Evolutionary conservation across 2,329 filamentous ascomycete genomes (phyloP).

Genomic region (Grosmannia penicillata): DNA sequence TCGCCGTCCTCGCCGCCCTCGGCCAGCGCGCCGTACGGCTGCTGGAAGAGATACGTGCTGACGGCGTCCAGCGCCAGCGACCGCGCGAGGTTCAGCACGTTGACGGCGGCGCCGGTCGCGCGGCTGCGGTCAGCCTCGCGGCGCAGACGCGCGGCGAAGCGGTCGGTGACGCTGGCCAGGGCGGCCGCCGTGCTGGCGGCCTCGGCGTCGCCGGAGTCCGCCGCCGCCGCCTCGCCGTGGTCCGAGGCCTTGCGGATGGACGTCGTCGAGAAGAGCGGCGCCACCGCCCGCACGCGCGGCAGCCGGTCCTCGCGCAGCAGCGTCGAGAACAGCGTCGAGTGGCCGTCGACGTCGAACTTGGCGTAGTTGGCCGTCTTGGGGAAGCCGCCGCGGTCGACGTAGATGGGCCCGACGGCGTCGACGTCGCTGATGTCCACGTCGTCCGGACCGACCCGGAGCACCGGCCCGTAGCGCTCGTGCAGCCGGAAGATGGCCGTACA

Average conservation of each 20-base stretch:
- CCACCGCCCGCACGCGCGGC: not conserved
- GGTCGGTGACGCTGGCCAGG: not conserved
- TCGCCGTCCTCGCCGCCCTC: not conserved
- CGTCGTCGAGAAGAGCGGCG: conserved; percentile 2
- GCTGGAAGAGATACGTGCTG: conserved; percentile 6
- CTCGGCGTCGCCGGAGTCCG: not conserved
- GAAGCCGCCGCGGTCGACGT: conserved; percentile 7
- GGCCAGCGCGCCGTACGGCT: conserved; percentile 3
- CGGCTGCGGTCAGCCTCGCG: conserved; percentile 1
- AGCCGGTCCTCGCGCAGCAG: not conserved
- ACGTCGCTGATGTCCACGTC: conserved; percentile 6
- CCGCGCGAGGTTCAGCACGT: conserved; percentile 3
- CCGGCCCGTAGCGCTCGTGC: conserved; percentile 8
- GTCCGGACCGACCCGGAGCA: conserved; percentile 7
- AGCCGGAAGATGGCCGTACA: conserved; percentile 4
- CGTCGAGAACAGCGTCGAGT: conserved; percentile 7
- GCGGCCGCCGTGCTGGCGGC: no score
- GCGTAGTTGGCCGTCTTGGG: conserved; percentile 4
- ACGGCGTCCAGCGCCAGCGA: conserved; percentile 7
- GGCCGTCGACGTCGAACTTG: conserved; percentile 7
- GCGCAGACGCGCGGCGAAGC: conserved; percentile 1
- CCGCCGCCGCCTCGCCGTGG: not conserved
- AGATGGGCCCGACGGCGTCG: conserved; percentile 5
- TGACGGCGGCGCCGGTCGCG: not conserved
- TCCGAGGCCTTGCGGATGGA: not conserved